Evolutionary conservation across 2,329 filamentous ascomycete species (phyloP).

Genomic region (Cadophora malorum): DNA sequence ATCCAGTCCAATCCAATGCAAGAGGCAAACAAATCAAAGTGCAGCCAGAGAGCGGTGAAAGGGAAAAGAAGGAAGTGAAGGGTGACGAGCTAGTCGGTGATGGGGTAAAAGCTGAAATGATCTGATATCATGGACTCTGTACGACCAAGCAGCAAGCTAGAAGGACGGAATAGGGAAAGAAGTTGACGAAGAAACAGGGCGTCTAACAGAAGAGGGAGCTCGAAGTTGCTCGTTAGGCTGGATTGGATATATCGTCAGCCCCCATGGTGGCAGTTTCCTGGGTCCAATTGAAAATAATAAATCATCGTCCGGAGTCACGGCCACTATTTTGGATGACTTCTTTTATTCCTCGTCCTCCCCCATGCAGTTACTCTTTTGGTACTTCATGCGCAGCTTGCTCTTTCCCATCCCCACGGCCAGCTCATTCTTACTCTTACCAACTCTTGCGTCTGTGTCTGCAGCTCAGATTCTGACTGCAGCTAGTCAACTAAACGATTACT

Average conservation of each 20-base stretch:
- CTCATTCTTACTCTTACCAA: constrained; percentile 6
- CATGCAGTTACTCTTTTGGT: not conserved
- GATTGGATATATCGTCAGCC: not conserved
- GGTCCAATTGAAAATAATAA: not conserved
- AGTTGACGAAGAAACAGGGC: not conserved
- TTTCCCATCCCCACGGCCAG: constrained; percentile 6
- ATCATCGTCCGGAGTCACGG: not conserved
- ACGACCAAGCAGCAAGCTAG: not conserved
- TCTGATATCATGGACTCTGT: constrained; percentile 8
- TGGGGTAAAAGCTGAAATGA: constrained; percentile 15
- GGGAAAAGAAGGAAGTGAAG: not conserved
- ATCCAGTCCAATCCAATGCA: constrained; percentile 3
- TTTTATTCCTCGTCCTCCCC: not conserved
- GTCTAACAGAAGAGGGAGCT: not conserved
- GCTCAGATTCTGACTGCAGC: constrained; percentile 1
- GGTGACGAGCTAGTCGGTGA: not conserved
- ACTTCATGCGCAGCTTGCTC: not conserved
- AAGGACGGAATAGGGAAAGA: not conserved
- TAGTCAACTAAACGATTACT: not conserved
- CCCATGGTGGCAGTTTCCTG: not conserved
- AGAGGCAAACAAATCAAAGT: constrained; percentile 17
- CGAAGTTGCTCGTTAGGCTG: not conserved
- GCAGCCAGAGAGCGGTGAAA: constrained; percentile 25
- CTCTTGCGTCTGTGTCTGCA: not conserved
- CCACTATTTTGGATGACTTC: constrained; percentile 1